Conservation (phyloP, 768 basidiomycete genomes). For the Leccinellum rugosiceps region DNA sequence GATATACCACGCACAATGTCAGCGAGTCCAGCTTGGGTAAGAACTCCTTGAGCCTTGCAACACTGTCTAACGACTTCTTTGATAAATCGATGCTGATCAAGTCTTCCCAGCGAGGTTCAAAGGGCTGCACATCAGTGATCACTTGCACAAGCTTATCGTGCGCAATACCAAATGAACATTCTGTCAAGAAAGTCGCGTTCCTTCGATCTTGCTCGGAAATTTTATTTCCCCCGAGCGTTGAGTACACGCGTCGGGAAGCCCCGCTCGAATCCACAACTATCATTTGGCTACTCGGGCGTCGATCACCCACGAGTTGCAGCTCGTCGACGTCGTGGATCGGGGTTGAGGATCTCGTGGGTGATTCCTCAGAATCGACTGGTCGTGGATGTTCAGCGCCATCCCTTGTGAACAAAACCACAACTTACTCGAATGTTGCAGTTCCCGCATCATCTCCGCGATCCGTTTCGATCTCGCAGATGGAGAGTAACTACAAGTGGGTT, state of each 20-base stretch:
- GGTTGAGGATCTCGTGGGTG: conserved; percentile 54
- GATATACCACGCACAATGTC: conserved; percentile 58
- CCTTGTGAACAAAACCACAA: conserved; percentile 23
- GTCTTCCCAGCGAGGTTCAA: conserved; percentile 92
- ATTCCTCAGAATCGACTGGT: conserved; percentile 40
- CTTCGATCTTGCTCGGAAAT: conserved; percentile 31
- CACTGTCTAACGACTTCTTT: conserved; percentile 56
- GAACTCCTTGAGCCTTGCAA: conserved; percentile 82
- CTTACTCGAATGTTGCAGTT: conserved; percentile 69
- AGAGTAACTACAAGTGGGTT: conserved; percentile 30
- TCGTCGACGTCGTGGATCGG: conserved; percentile 45
- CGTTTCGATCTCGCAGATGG: conserved; percentile 74
- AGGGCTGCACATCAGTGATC: conserved; percentile 93
- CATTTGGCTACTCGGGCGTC: conserved; percentile 37
- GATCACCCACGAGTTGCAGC: conserved; percentile 44
- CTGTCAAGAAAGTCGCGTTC: conserved; percentile 80
- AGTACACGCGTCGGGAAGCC: conserved; percentile 41
- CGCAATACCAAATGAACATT: conserved; percentile 95
- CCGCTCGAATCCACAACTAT: conserved; percentile 18
- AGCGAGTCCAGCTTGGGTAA: conserved; percentile 74
- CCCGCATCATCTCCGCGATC: conserved; percentile 77
- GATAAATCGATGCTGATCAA: conserved; percentile 71
- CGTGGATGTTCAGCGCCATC: conserved; percentile 1
- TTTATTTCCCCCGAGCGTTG: conserved; percentile 42
- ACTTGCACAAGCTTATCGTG: conserved; percentile 87